These are phyloP conservation scores for Hymenoscyphus infarciens DNA, from an alignment of 2,329 filamentous ascomycete species.

Conservation along the genomic window DNA sequence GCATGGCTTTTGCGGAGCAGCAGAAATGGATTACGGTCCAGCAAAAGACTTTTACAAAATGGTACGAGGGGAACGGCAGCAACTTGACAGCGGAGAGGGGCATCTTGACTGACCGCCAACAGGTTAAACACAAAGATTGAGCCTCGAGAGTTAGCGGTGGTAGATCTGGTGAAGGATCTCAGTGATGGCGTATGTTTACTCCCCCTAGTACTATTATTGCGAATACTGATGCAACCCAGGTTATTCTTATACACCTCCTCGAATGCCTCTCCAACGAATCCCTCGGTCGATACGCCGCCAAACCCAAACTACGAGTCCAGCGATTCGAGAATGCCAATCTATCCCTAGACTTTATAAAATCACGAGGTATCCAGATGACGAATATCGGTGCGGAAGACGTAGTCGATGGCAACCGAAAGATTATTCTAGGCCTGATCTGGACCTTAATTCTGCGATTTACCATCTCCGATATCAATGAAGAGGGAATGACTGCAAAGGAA, in stretches of 20 bases:
- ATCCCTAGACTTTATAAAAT: constrained; percentile 88
- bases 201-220: neutral
- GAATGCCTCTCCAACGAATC: constrained; percentile 94
- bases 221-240: constrained; percentile 48
- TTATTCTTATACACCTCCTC: constrained; percentile 92
- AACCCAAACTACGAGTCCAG: constrained; percentile 93
- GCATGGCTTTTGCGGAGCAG: constrained; percentile 62
- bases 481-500: constrained; percentile 96
- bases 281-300: constrained; percentile 92
- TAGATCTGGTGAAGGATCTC: constrained; percentile 83
- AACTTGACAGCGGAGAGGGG: constrained; percentile 5
- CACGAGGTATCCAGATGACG: constrained; percentile 89
- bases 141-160: constrained; percentile 71
- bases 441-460: constrained; percentile 97
- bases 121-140: constrained; percentile 97
- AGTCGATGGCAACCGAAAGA: constrained; percentile 95
- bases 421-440: constrained; percentile 96
- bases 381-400: constrained; percentile 99
- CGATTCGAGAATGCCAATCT: constrained; percentile 98
- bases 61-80: constrained; percentile 45
- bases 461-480: constrained; percentile 97
- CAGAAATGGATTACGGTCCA: constrained; percentile 76
- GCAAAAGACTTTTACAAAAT: constrained; percentile 99
- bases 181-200: constrained; percentile 77
- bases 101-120: constrained; percentile 8